phyloP scores from a whole-genome alignment of 495 filamentous ascomycete species.

The Trichodelitschia bisporula region DNA sequence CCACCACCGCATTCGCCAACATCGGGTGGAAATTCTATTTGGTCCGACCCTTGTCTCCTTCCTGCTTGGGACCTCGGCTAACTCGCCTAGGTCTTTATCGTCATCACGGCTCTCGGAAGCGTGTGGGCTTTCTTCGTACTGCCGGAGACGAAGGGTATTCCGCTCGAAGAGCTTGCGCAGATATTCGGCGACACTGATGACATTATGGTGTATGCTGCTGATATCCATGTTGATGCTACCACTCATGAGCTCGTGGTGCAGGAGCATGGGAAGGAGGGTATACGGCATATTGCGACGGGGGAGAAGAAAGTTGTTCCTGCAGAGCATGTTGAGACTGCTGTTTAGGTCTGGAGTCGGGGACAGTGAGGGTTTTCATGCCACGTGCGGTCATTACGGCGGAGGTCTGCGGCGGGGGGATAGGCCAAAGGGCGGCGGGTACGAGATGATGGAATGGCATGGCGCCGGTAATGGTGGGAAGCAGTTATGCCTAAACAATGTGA shows the following conservation, averaged over 20 bases:
- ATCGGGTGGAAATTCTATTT: slow-evolving; percentile 6
- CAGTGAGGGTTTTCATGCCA: too few species aligned
- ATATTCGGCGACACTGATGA: slow-evolving; percentile 9
- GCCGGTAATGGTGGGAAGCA: too few species aligned
- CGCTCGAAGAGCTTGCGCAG: slow-evolving; percentile 11
- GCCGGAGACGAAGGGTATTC: slow-evolving; percentile 18
- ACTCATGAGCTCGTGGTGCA: slow-evolving; percentile 7
- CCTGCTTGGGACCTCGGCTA: neutral
- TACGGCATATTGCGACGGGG: slow-evolving; percentile 5
- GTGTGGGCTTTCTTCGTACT: slow-evolving; percentile 26
- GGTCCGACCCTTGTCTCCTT: neutral
- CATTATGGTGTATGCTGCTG: slow-evolving; percentile 5
- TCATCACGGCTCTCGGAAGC: slow-evolving; percentile 25
- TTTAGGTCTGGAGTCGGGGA: too few species aligned
- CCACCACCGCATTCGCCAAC: slow-evolving; percentile 1
- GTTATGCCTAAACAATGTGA: too few species aligned
- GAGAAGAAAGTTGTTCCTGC: too few species aligned
- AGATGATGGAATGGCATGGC: too few species aligned
- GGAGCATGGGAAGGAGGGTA: neutral
- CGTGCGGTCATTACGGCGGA: too few species aligned
- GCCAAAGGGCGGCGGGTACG: too few species aligned
- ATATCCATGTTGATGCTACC: slow-evolving; percentile 8
- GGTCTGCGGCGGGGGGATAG: too few species aligned
- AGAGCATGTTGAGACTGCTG: too few species aligned
- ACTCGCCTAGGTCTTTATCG: slow-evolving; percentile 29